Evolutionary conservation across 2,329 filamentous ascomycete species (phyloP), one percentile per base, ranked within the genome.

Genomic region (Epichloe amarillans): DNA sequence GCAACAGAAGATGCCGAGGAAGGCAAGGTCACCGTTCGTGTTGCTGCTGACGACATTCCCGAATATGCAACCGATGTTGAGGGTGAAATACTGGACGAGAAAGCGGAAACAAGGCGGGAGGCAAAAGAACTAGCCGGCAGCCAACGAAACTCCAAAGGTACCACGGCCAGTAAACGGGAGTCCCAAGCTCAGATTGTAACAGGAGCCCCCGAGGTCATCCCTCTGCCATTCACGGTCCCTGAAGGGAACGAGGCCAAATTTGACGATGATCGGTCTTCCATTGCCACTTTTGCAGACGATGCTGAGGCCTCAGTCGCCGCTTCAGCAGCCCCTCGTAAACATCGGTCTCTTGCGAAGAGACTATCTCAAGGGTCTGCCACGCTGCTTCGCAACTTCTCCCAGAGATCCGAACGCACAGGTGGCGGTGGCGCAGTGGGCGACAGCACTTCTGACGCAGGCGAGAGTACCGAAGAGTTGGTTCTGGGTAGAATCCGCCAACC

Each of bases 271-370:
- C 68, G 74, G 30, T 88, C 83, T 2, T 86, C 86, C 2, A 72
- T 86, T 19, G 86, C 83, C 3, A 85, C 85, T 0, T 75, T 84
- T 58, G 82, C 83, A 15, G 82, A 84, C 51, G 74, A 82, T 30
- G 73, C 74, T 11, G 73, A 74, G n/a, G 60, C 7, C 26, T 30
- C 65, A 21, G 49, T 50, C 10, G 49, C 50, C 10, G 38, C 53
- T 49, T 42, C 62, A 55, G 45, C 57, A 50, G 46, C 56, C 43
- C 51, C 62, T 49, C 64, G 66, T 21, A 52, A 49, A 21, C 38
- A 36, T 38, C 59, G 61, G 14, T 72, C 73, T 3, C 55, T 73
- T 17, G 72, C 70, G 4, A 73, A 74, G 47, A 70, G 72, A 17
- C 61, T 79, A 2, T 80, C 78, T 1, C 66, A 65, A 12, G 65